These are phyloP conservation scores for Hypomontagnella monticulosa DNA, from an alignment of 495 filamentous ascomycete species.

Conservation along the genomic window DNA sequence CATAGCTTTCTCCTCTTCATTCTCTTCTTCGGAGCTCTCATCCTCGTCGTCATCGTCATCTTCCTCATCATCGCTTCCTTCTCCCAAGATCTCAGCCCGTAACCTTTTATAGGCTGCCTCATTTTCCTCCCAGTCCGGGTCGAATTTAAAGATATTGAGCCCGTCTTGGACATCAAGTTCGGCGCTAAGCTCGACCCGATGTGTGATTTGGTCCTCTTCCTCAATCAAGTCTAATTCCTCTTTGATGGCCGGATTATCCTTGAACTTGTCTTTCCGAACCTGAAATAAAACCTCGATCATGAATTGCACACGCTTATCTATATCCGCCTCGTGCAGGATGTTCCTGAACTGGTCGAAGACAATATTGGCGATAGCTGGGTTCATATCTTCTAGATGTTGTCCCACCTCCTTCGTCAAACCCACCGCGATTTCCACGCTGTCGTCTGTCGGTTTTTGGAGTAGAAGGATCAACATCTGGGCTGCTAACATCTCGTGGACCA, in stretches of 20 bases:
- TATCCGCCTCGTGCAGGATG: slow-evolving; percentile 93
- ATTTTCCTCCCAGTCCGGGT: slow-evolving; percentile 87
- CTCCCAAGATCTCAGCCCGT: slow-evolving; percentile 93
- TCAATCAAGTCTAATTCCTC: slow-evolving; percentile 96
- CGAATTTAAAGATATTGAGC: slow-evolving; percentile 95
- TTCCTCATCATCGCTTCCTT: slow-evolving; percentile 82
- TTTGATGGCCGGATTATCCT: slow-evolving; percentile 88
- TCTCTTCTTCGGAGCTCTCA: slow-evolving; percentile 81
- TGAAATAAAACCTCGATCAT: slow-evolving; percentile 99
- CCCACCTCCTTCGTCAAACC: slow-evolving; percentile 90
- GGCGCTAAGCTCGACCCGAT: slow-evolving; percentile 79
- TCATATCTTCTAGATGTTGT: slow-evolving; percentile 94
- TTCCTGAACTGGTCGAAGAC: slow-evolving; percentile 96
- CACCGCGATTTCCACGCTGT: slow-evolving; percentile 97
- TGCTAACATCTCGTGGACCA: slow-evolving; percentile 90
- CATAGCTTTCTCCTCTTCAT: slow-evolving; percentile 72
- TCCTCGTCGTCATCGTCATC: slow-evolving; percentile 76
- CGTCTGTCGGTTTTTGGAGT: slow-evolving; percentile 93
- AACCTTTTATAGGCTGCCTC: slow-evolving; percentile 89
- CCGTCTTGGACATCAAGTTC: slow-evolving; percentile 84
- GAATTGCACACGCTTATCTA: slow-evolving; percentile 96
- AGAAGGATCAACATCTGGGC: slow-evolving; percentile 91
- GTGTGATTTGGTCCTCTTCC: slow-evolving; percentile 97
- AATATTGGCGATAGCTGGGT: slow-evolving; percentile 78
- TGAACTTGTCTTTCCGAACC: slow-evolving; percentile 94